Percentiles rank a stretch among this genome's conserved stretches.
These are phyloP conservation scores for Vicia sativa DNA, from an alignment of 306 rosid genomes.

Conservation along the genomic window DNA sequence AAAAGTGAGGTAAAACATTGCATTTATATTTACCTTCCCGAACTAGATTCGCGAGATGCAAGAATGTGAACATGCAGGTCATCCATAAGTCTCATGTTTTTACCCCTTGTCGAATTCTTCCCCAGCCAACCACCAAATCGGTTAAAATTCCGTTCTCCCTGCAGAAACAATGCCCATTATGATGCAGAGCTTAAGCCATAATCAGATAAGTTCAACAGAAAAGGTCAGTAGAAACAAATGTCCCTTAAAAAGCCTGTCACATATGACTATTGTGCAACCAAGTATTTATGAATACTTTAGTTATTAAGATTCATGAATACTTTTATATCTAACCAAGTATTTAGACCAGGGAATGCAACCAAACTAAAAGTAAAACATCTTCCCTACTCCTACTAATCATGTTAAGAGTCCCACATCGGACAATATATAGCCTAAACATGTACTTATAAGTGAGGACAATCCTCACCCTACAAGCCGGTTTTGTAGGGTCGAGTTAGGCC, in stretches of 20 bases:
- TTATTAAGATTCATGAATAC: slow-evolving; percentile 1
- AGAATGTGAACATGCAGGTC: slow-evolving; percentile 90
- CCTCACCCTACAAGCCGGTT: too few relatives aligned
- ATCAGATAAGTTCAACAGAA: slow-evolving; percentile 21
- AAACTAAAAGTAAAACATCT: background rate
- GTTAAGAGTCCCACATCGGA: too few relatives aligned
- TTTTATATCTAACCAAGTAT: slow-evolving; percentile 23
- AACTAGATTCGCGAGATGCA: slow-evolving; percentile 83
- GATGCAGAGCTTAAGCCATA: slow-evolving; percentile 25
- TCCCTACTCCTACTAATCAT: slow-evolving; percentile 14
- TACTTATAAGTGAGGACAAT: too few relatives aligned
- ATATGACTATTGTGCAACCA: slow-evolving; percentile 5
- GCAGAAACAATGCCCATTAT: slow-evolving; percentile 39
- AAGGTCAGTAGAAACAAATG: slow-evolving; percentile 21
- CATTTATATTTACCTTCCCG: slow-evolving; percentile 67
- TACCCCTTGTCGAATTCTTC: slow-evolving; percentile 84
- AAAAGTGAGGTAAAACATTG: slow-evolving; percentile 26
- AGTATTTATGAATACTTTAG: slow-evolving; percentile 10
- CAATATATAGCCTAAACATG: too few relatives aligned
- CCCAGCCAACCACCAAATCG: slow-evolving; percentile 98
- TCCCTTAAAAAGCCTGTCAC: slow-evolving; percentile 6
- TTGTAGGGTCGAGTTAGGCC: too few relatives aligned
- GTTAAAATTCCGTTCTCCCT: slow-evolving; percentile 87
- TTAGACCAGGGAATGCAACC: slow-evolving; percentile 16
- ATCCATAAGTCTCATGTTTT: slow-evolving; percentile 84